Evolutionary conservation across 2,329 filamentous ascomycete genomes (phyloP).

Genomic region (Pestalotiopsis sp.): DNA sequence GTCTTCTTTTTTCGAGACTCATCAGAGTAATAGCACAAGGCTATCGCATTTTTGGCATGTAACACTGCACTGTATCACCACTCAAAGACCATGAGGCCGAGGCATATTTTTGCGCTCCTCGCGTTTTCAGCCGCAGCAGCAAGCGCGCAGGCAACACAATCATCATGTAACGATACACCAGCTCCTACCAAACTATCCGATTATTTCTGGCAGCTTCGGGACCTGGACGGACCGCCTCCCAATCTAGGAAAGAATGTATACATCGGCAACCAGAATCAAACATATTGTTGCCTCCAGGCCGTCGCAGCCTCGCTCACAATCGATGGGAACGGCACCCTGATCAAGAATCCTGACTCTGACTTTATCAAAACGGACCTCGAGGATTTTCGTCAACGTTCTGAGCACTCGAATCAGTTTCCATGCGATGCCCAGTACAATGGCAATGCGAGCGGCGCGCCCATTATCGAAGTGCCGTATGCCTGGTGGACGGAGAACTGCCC

Average conservation of each 20-base stretch:
- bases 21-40: neutral
- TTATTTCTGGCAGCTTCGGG: constrained; percentile 6
- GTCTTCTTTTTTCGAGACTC: neutral
- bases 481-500: constrained; percentile 6
- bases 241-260: neutral
- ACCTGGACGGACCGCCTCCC: neutral
- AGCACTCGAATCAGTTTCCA: constrained; percentile 1
- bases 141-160: neutral
- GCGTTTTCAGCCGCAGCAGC: neutral
- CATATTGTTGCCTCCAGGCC: constrained; percentile 5
- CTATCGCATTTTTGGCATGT: neutral
- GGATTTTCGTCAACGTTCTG: neutral
- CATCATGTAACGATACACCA: neutral
- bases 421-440: constrained; percentile 3
- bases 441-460: neutral
- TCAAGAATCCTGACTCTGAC: neutral
- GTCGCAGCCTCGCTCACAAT: neutral
- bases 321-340: neutral
- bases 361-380: neutral
- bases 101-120: neutral
- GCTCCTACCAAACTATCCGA: neutral
- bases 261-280: constrained; percentile 5
- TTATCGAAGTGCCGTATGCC: neutral
- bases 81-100: neutral
- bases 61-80: neutral